Conservation (phyloP, 1,284 basidiomycete genomes). For the Ustilago loliicola region DNA sequence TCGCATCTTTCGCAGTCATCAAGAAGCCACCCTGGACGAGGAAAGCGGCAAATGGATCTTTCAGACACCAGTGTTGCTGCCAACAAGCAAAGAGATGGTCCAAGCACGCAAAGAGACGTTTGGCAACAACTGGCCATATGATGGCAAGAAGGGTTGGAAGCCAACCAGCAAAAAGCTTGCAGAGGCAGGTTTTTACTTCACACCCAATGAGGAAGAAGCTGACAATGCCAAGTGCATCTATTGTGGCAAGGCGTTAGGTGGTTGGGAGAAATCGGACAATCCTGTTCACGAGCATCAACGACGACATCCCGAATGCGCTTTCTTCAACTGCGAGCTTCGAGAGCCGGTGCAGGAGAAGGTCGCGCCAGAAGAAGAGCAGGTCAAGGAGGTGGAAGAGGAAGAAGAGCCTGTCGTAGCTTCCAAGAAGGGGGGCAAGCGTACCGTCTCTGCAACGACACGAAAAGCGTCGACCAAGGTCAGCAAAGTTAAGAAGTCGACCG, state of each 20-base stretch:
- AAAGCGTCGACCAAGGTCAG: slow-evolving; percentile 33
- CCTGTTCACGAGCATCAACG: slow-evolving; percentile 67
- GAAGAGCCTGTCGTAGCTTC: neutral
- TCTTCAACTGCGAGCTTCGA: slow-evolving; percentile 62
- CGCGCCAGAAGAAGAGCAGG: slow-evolving; percentile 5
- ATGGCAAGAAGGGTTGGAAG: slow-evolving; percentile 69
- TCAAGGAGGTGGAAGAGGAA: slow-evolving; percentile 6
- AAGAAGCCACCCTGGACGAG: slow-evolving; percentile 28
- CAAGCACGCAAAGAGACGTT: slow-evolving; percentile 66
- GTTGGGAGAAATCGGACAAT: slow-evolving; percentile 70
- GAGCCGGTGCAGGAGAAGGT: slow-evolving; percentile 4
- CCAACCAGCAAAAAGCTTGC: slow-evolving; percentile 69
- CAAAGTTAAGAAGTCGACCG: slow-evolving; percentile 25
- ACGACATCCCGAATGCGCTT: slow-evolving; percentile 65
- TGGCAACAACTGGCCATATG: slow-evolving; percentile 65
- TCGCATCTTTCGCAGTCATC: slow-evolving; percentile 45
- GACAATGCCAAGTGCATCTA: slow-evolving; percentile 69
- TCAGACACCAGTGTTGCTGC: slow-evolving; percentile 51
- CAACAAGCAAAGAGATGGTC: slow-evolving; percentile 60
- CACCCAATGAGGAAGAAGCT: slow-evolving; percentile 59
- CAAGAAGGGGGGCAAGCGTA: slow-evolving; percentile 39
- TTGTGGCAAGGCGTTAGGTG: slow-evolving; percentile 64
- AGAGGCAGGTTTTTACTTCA: slow-evolving; percentile 68
- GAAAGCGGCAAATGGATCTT: slow-evolving; percentile 43
- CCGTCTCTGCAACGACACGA: slow-evolving; percentile 28